phyloP scores from a whole-genome alignment of 2,329 filamentous ascomycete species.

The Aureobasidium uvarum region DNA sequence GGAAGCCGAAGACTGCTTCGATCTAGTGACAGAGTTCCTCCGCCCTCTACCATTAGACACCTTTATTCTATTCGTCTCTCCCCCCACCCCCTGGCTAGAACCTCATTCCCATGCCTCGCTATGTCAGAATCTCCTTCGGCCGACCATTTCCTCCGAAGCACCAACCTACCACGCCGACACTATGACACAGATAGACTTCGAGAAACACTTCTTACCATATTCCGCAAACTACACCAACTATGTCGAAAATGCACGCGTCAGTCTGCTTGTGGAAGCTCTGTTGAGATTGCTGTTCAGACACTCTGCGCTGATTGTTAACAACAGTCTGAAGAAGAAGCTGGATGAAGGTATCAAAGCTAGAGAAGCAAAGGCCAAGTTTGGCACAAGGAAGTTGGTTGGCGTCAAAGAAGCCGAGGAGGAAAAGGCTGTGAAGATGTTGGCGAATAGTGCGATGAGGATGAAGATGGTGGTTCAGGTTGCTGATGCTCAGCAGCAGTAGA shows the following conservation, averaged over 20 bases:
- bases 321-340: constrained; percentile 47
- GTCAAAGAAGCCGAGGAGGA: constrained; percentile 39
- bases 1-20: constrained; percentile 57
- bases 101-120: constrained; percentile 51
- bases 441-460: constrained; percentile 40
- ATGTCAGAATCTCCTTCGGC: constrained; percentile 53
- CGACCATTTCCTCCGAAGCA: constrained; percentile 48
- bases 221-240: constrained; percentile 60
- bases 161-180: constrained; percentile 43
- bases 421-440: constrained; percentile 39
- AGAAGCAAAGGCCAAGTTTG: constrained; percentile 46
- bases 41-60: constrained; percentile 58
- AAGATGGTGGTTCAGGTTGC: constrained; percentile 3
- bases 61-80: constrained; percentile 57
- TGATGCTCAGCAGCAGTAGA: constrained; percentile 1
- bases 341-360: constrained; percentile 54
- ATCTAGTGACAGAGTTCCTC: constrained; percentile 57
- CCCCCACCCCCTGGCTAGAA: constrained; percentile 43
- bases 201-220: constrained; percentile 63
- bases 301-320: constrained; percentile 38
- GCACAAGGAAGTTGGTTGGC: constrained; percentile 47
- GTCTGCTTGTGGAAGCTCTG: constrained; percentile 65
- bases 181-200: constrained; percentile 53
- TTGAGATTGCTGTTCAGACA: constrained; percentile 52
- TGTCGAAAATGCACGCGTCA: constrained; percentile 71